Base-by-base conservation (phyloP, 768 basidiomycete genomes). In the Tulasnella sp. region DNA sequence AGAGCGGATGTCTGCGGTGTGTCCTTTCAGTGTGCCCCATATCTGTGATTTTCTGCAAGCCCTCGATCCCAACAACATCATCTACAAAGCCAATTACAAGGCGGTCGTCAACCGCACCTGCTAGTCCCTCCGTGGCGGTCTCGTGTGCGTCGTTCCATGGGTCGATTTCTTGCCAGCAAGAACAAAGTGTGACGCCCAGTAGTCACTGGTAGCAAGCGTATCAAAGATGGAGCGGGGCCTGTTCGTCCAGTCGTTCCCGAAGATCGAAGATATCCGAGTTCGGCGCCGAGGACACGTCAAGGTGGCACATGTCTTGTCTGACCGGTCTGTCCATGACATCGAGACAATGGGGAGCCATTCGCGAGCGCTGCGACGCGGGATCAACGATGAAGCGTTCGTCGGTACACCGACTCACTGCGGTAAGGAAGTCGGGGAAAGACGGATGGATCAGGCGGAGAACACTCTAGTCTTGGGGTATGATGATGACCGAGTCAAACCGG, bases 381-480 rank as follows among this genome's bases (percentile, higher is more conserved):
- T 44, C 44, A 9, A 56, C 11, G n/a, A 29, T 22, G 45, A 56
- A 56, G 9, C 41, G 12, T 9, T 31, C 19, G 29, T 56, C 54
- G 9, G 29, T 27, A 25, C 54, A 56, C 54, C 54, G 24, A 29
- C 27, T 12, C 2, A 24, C 17, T 17, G 59, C 41, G 11, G 44
- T 61, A 19, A 61, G 31, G 34, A 61, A 61, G 38, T 58, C 56
- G 2, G 30, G 60, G 43, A 61, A 61, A 19, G 60, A 61, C 1
- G 44, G 57, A 42, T 61, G 60, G 29, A 46, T 48, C 15, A 61
- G 24, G 11, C 55, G 42, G 21, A 58, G 48, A 10, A 19, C 45
- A 10, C 25, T 29, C 15, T 53, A 12, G 24, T 42, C 38, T 2
- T 25, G 22, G n/a, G 25, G 29, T 15, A 45, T 19, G 21, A 50